phyloP scores from a whole-genome alignment of 2,329 filamentous ascomycete genomes.

The Dactylellina parvicollis region DNA sequence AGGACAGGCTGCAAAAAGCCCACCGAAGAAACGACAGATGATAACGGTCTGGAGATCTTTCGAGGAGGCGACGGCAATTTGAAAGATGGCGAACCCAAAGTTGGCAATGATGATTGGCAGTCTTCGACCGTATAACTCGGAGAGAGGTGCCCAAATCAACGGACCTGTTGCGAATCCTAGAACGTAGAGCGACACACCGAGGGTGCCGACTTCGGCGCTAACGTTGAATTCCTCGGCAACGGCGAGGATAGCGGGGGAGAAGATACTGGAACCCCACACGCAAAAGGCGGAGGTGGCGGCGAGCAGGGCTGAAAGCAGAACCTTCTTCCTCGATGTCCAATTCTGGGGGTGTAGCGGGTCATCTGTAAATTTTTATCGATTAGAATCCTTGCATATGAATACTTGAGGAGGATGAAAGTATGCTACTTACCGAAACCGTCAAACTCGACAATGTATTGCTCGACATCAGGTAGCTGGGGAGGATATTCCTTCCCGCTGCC shows the following conservation, averaged over 20 bases:
- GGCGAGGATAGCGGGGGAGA: constrained; percentile 72
- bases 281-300: constrained; percentile 77
- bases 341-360: constrained; percentile 89
- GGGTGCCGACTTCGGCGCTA: constrained; percentile 69
- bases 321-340: constrained; percentile 83
- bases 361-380: constrained; percentile 61
- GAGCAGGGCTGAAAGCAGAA: constrained; percentile 73
- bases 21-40: constrained; percentile 79
- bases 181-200: constrained; percentile 77
- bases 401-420: neutral
- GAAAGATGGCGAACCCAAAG: constrained; percentile 76
- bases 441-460: constrained; percentile 86
- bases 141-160: constrained; percentile 76
- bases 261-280: constrained; percentile 79
- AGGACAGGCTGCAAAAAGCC: constrained; percentile 75
- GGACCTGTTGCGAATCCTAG: constrained; percentile 77
- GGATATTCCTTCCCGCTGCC: constrained; percentile 66
- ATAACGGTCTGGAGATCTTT: constrained; percentile 76
- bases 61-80: constrained; percentile 71
- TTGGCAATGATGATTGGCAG: constrained; percentile 71
- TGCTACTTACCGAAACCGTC: constrained; percentile 69
- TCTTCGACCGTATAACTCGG: constrained; percentile 75
- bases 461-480: constrained; percentile 73
- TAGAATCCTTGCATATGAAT: neutral
- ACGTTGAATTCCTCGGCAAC: constrained; percentile 71